phyloP scores from a whole-genome alignment of 345 rosid species.

The Bruguiera sexangula region DNA sequence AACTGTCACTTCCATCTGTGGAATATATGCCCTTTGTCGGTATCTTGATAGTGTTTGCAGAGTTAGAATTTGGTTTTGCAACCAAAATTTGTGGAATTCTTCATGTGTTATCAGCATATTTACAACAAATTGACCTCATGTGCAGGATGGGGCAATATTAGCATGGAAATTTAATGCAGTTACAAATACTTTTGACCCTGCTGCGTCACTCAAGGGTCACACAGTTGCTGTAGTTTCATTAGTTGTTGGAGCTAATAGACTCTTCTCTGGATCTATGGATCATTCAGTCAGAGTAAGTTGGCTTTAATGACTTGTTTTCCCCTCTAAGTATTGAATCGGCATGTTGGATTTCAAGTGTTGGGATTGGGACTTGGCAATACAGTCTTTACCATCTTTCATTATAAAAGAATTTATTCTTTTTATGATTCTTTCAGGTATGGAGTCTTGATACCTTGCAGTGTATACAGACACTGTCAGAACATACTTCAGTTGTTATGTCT shows the following conservation, averaged over 20 bases:
- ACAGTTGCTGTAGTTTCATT: slow-evolving; percentile 70
- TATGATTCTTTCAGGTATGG: slow-evolving; percentile 42
- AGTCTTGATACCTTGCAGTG: slow-evolving; percentile 41
- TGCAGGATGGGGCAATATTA: slow-evolving; percentile 84
- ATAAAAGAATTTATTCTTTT: background rate
- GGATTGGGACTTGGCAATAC: background rate
- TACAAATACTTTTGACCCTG: slow-evolving; percentile 76
- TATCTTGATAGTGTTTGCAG: background rate
- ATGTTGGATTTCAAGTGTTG: background rate
- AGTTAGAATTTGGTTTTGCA: background rate
- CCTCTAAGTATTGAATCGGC: background rate
- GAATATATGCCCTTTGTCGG: too few relatives aligned
- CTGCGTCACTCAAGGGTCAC: slow-evolving; percentile 71
- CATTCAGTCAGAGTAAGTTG: slow-evolving; percentile 66
- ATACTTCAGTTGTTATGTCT: slow-evolving; percentile 47
- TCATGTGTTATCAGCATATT: background rate
- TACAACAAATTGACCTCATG: background rate
- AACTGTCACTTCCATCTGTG: too few relatives aligned
- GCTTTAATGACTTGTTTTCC: background rate
- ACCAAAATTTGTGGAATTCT: background rate
- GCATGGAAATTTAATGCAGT: slow-evolving; percentile 81
- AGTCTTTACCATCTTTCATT: background rate
- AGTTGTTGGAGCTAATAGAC: slow-evolving; percentile 87
- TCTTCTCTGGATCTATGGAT: slow-evolving; percentile 97
- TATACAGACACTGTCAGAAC: slow-evolving; percentile 39